These are phyloP conservation scores for Colletotrichum echinochloae DNA, from an alignment of 2,329 filamentous ascomycete species.

Conservation along the genomic window DNA sequence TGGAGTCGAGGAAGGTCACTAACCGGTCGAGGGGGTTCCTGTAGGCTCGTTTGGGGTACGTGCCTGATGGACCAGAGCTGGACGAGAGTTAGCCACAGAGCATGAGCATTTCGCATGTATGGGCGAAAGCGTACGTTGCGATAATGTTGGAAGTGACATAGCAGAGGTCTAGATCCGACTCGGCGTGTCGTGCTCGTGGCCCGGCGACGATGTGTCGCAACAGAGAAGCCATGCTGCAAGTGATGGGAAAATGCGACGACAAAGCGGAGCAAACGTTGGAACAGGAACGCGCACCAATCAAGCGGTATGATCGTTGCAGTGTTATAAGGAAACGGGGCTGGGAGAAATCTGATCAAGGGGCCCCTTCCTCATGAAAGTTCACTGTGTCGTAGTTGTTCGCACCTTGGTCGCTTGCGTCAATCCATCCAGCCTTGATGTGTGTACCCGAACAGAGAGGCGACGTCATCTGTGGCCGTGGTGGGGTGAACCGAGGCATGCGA, in stretches of 20 bases:
- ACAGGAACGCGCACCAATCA: conserved; percentile 23
- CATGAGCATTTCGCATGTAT: conserved; percentile 47
- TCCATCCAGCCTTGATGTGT: conserved; percentile 33
- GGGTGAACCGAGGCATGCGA: conserved; percentile 19
- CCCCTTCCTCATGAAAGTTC: conserved; percentile 25
- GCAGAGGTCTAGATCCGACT: conserved; percentile 92
- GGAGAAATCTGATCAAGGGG: conserved; percentile 4
- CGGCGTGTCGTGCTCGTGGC: conserved; percentile 84
- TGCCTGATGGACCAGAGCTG: conserved; percentile 90
- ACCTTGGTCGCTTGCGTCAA: conserved; percentile 34
- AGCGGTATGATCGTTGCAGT: conserved; percentile 21
- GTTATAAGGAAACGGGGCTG: conserved; percentile 15
- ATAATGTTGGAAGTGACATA: conserved; percentile 90
- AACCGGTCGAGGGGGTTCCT: conserved; percentile 91
- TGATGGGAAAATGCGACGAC: conserved; percentile 11
- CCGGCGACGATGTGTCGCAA: conserved; percentile 93
- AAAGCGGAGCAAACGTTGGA: conserved; percentile 29
- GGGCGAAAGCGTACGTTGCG: conserved; percentile 62
- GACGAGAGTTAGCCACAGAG: conserved; percentile 44
- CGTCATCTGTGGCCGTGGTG: conserved; percentile 37
- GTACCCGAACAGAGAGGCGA: conserved; percentile 24
- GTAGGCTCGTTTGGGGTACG: conserved; percentile 91
- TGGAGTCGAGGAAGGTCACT: conserved; percentile 86
- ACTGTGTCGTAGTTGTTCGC: conserved; percentile 8
- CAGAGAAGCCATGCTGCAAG: conserved; percentile 72